Base-by-base conservation (phyloP, 305 asterid genomes). In the Euphrasia arctica region DNA sequence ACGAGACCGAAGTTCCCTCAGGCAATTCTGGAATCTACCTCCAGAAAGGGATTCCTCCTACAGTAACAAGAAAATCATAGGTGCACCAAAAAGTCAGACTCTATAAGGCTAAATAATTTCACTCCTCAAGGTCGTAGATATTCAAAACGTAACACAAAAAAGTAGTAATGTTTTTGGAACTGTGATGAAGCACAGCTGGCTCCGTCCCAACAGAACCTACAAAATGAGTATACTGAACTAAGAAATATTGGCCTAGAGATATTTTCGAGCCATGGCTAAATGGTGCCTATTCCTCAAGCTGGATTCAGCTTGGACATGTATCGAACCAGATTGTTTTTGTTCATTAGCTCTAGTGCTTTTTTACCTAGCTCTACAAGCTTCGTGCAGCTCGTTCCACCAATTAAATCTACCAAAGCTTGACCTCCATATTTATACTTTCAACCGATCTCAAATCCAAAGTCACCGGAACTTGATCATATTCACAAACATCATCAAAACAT, bases 41-140 rank as follows among this genome's bases (percentile, higher is more conserved):
- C 97, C 96, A 58, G 96, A 85, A 74, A 93, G 96, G 4, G 99
- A 78, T 31, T 90, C 95, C 80, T 93, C 99, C 97, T 92, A 52
- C 70, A 67, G 65, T 56, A 76, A 14, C 82, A 75, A 66, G 52
- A 48, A 62, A 31, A 0, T 1, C 22, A 18, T 18, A 18, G 22
- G 22, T 18, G 22, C 22, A 18, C 22, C 22, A 18, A 18, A 0
- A 18, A 18, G 22, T 18, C 22, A 18, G 22, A 18, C 22, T 18
- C 22, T 18, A 18, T 0, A 18, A 18, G 22, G 22, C 22, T 18
- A 18, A 18, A 18, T 18, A 18, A 18, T 18, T 18, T 18, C 22
- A 18, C 22, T 18, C 1, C 22, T 18, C 22, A 18, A 18, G 0
- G 22, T 18, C 22, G 1, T 18, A 18, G 22, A 18, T 18, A 18